Evolutionary conservation across 192 early-diverging fungal species (phyloP).

Genomic region (Podila clonocystis): DNA sequence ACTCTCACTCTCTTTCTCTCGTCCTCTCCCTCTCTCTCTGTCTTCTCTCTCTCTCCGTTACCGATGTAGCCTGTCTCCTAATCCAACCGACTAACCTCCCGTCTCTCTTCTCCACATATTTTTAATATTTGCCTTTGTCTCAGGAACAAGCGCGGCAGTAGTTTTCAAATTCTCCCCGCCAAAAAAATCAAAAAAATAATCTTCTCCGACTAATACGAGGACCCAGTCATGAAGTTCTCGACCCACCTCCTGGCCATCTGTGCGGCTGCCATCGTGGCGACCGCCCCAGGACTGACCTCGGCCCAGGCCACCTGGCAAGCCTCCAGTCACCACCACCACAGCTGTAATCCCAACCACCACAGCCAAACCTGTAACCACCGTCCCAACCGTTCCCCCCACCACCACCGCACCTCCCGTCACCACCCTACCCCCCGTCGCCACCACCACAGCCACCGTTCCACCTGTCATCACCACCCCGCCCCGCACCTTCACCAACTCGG

Average conservation of each 20-base stretch:
- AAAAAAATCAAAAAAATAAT: too few relatives aligned
- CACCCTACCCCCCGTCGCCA: not conserved
- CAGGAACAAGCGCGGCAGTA: too few relatives aligned
- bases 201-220: too few relatives aligned
- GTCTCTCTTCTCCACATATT: not conserved
- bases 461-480: not conserved
- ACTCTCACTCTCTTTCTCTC: conserved; percentile 1
- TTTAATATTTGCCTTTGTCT: not conserved
- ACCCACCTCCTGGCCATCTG: conserved; percentile 13
- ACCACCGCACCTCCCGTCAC: not conserved
- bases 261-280: conserved; percentile 2
- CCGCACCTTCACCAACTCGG: not conserved
- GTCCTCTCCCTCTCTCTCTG: too few relatives aligned
- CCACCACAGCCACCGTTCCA: not conserved
- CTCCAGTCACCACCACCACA: not conserved
- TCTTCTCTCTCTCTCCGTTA: not conserved
- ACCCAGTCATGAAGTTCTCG: conserved; percentile 13
- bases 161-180: conserved; percentile 1
- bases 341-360: not conserved
- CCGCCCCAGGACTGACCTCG: not conserved
- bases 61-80: too few relatives aligned
- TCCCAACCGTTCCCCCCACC: not conserved
- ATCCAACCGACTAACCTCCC: not conserved
- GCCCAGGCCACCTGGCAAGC: not conserved
- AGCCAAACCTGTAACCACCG: not conserved